Conservation (phyloP, 139 green algal genomes). For the Haematococcus lacustris region DNA sequence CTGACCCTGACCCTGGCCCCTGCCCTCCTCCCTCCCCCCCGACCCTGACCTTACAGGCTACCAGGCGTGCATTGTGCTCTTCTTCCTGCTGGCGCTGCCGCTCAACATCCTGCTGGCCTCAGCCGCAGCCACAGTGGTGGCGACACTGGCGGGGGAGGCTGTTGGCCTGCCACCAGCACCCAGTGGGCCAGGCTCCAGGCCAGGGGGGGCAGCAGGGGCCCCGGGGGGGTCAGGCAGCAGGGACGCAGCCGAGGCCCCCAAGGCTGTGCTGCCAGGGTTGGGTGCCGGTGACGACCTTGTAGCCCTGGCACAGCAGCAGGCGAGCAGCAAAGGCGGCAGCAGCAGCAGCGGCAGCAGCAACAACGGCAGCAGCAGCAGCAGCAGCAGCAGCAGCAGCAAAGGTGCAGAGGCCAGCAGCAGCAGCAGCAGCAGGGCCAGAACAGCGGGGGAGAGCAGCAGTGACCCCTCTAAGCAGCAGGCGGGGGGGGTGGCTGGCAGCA, state of each 20-base stretch:
- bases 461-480: neutral
- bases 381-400: conserved; percentile 7
- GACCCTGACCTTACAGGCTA: conserved; percentile 42
- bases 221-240: neutral
- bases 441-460: neutral
- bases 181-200: neutral
- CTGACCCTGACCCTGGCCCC: neutral
- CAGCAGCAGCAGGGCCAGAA: neutral
- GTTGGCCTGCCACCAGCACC: neutral
- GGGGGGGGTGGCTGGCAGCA: neutral
- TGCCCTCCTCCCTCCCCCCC: neutral
- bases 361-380: neutral
- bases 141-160: neutral
- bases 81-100: conserved; percentile 46
- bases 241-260: neutral
- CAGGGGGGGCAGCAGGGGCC: neutral
- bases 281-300: neutral
- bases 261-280: neutral
- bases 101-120: conserved; percentile 43
- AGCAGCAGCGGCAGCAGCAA: neutral
- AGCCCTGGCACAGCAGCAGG: conserved; percentile 1
- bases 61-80: conserved; percentile 30
- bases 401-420: neutral
- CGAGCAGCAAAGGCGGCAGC: neutral
- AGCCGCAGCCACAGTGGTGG: conserved; percentile 11